phyloP scores from a whole-genome alignment of 192 early-diverging fungal genomes.

The Coemansia sp. region DNA sequence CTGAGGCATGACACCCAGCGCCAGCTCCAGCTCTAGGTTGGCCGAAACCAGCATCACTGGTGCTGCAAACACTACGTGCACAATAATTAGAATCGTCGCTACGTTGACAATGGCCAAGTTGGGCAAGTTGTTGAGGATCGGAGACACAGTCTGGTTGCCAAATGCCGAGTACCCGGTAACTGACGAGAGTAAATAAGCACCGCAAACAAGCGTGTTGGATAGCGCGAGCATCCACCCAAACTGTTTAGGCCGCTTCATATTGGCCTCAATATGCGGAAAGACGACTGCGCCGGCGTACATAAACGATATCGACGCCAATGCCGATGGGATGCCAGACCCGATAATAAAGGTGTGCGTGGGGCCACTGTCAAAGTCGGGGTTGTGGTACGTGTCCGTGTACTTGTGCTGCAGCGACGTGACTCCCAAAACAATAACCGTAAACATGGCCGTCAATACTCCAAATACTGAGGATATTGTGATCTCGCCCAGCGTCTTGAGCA shows the following conservation, averaged over 20 bases:
- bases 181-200: slow-evolving; percentile 71
- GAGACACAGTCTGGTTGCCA: slow-evolving; percentile 68
- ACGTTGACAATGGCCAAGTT: slow-evolving; percentile 63
- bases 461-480: slow-evolving; percentile 77
- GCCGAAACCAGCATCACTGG: slow-evolving; percentile 79
- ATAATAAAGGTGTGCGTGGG: slow-evolving; percentile 63
- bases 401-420: slow-evolving; percentile 42
- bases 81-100: slow-evolving; percentile 74
- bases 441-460: slow-evolving; percentile 72
- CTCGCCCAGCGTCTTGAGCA: slow-evolving; percentile 80
- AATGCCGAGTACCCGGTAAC: slow-evolving; percentile 78
- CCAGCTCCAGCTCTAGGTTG: slow-evolving; percentile 74
- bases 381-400: slow-evolving; percentile 48
- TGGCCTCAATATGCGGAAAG: slow-evolving; percentile 84
- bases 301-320: slow-evolving; percentile 81
- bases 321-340: slow-evolving; percentile 72
- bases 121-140: slow-evolving; percentile 76
- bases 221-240: slow-evolving; percentile 72
- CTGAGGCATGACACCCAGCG: slow-evolving; percentile 64
- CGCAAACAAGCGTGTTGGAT: slow-evolving; percentile 67
- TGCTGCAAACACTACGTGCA: slow-evolving; percentile 83
- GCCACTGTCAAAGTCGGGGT: slow-evolving; percentile 26
- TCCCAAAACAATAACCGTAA: slow-evolving; percentile 58
- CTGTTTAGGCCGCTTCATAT: slow-evolving; percentile 71
- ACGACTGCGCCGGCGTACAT: slow-evolving; percentile 83